A percentile compares a stretch with the other conserved stretches of the same genome.
phyloP scores from a whole-genome alignment of 2,329 filamentous ascomycete genomes.

The Xylaria sp. region DNA sequence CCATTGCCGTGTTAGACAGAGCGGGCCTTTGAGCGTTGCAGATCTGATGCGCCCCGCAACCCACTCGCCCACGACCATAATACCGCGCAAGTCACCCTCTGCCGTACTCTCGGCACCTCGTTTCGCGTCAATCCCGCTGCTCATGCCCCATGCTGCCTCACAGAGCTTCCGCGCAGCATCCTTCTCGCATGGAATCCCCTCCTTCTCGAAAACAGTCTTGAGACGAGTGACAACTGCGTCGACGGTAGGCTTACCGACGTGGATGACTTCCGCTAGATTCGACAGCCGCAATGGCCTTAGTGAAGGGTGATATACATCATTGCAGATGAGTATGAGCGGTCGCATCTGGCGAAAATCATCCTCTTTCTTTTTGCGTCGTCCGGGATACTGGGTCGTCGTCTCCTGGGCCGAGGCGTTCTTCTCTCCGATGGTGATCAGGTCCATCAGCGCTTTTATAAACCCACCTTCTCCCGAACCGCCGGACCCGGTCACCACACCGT shows the following conservation, averaged over 20 bases:
- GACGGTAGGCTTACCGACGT: slow-evolving; percentile 84
- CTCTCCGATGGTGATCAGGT: slow-evolving; percentile 83
- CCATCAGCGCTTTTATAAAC: slow-evolving; percentile 92
- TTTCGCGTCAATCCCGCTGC: slow-evolving; percentile 68
- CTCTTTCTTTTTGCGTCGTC: slow-evolving; percentile 69
- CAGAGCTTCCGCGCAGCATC: slow-evolving; percentile 86
- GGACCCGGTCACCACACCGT: slow-evolving; percentile 85
- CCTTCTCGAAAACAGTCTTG: slow-evolving; percentile 82
- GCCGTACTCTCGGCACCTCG: slow-evolving; percentile 69
- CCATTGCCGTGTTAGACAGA: slow-evolving; percentile 71
- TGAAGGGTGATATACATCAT: slow-evolving; percentile 92
- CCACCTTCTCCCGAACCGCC: slow-evolving; percentile 83
- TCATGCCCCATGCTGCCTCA: slow-evolving; percentile 81
- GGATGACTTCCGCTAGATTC: slow-evolving; percentile 82
- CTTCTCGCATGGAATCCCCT: slow-evolving; percentile 84
- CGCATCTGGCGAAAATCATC: slow-evolving; percentile 87
- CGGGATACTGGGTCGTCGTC: slow-evolving; percentile 36
- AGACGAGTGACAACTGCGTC: slow-evolving; percentile 83
- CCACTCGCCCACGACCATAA: slow-evolving; percentile 89
- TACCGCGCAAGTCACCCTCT: slow-evolving; percentile 74
- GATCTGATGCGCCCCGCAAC: slow-evolving; percentile 71
- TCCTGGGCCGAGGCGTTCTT: slow-evolving; percentile 61
- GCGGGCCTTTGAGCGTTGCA: slow-evolving; percentile 44
- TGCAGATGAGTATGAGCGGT: slow-evolving; percentile 92
- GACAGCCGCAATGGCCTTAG: slow-evolving; percentile 86